These are phyloP conservation scores for Acanthamoeba quina DNA, from an alignment of 208 protist species.

Conservation along the genomic window DNA sequence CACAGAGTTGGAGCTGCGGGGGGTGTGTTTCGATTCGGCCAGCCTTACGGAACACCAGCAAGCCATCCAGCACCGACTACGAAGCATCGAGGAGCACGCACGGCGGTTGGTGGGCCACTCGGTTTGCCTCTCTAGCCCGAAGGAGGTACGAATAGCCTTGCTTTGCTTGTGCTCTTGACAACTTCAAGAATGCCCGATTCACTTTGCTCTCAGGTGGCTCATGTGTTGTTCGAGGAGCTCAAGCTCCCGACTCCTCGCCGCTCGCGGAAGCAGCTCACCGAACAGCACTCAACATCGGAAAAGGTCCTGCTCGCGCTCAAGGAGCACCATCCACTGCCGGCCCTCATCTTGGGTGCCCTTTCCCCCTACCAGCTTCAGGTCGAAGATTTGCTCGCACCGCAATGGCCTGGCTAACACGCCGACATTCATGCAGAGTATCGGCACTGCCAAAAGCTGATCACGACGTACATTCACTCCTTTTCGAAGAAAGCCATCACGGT, in stretches of 20 bases:
- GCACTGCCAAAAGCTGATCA: conserved; percentile 51
- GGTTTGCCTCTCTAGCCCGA: conserved; percentile 46
- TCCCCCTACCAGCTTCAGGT: neutral
- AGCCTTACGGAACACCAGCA: conserved; percentile 19
- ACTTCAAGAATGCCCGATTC: neutral
- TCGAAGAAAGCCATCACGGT: conserved; percentile 31
- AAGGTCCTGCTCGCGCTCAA: conserved; percentile 12
- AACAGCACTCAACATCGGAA: conserved; percentile 31
- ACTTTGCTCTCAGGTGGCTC: conserved; percentile 29
- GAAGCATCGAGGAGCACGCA: conserved; percentile 1
- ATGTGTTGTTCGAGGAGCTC: conserved; percentile 68
- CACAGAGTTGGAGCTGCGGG: conserved; percentile 53
- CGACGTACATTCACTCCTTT: conserved; percentile 64
- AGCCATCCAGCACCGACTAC: neutral
- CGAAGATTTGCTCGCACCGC: neutral
- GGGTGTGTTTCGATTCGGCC: neutral
- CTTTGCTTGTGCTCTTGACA: neutral
- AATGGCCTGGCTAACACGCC: neutral
- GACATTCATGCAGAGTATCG: neutral
- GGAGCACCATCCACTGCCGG: conserved; percentile 5
- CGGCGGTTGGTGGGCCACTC: neutral
- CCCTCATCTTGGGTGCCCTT: neutral
- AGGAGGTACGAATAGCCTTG: neutral
- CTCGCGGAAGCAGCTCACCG: conserved; percentile 40
- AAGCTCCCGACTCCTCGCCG: conserved; percentile 46